Evolutionary conservation across 306 rosid genomes (phyloP).

Genomic region (Vigna radiata): DNA sequence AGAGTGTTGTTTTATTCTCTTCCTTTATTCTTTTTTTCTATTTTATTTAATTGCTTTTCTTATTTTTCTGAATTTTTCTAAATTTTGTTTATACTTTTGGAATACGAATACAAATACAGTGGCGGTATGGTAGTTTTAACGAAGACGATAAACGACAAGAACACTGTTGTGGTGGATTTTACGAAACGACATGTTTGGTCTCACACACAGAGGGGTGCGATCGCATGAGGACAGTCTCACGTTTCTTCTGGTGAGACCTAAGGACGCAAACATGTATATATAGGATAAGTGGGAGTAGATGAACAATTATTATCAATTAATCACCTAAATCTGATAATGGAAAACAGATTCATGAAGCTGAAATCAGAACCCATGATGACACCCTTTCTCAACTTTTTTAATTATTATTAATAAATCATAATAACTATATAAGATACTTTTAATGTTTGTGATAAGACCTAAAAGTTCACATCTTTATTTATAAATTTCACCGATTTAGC

Average conservation of each 20-base stretch:
- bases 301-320: slow-evolving; percentile 1
- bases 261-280: not conserved
- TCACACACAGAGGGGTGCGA: not conserved
- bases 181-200: slow-evolving; percentile 3
- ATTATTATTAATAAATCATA: not conserved
- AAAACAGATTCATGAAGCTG: slow-evolving; percentile 9
- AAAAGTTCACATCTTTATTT: too few relatives aligned
- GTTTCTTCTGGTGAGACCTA: not conserved
- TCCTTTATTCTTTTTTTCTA: too few relatives aligned
- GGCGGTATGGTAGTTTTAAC: not conserved
- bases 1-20: slow-evolving; percentile 16
- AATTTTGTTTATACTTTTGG: too few relatives aligned
- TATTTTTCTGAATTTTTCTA: too few relatives aligned
- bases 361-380: slow-evolving; percentile 27
- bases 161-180: not conserved
- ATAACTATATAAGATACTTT: too few relatives aligned
- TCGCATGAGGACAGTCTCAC: slow-evolving; percentile 23
- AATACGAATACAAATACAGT: not conserved
- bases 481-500: too few relatives aligned
- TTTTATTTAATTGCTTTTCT: too few relatives aligned
- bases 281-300: slow-evolving; percentile 1
- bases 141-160: not conserved
- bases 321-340: not conserved
- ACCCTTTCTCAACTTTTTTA: not conserved
- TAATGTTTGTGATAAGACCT: too few relatives aligned